Evolutionary conservation across 257 asterid species (phyloP).

Genomic region (Agastache rugosa): DNA sequence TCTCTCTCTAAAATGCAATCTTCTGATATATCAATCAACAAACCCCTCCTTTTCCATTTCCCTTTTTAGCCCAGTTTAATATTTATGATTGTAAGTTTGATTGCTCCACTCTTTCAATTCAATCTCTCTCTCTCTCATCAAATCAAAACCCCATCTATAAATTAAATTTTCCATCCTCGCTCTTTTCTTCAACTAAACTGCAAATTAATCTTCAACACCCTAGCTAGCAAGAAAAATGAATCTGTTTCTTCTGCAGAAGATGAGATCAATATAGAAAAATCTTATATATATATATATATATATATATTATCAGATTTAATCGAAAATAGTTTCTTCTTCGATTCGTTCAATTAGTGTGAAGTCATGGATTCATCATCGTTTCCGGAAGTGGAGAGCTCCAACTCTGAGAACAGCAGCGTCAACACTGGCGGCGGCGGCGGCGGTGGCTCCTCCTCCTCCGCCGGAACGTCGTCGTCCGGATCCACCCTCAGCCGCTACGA

Average conservation of each 20-base stretch:
- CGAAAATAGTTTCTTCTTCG: too few species aligned
- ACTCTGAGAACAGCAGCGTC: constrained; percentile 50
- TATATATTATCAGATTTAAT: too few species aligned
- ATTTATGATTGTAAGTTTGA: constrained; percentile 28
- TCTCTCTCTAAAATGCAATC: constrained; percentile 61
- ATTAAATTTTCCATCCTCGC: not conserved
- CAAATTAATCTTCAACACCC: constrained; percentile 34
- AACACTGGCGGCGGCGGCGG: constrained; percentile 26
- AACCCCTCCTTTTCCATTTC: constrained; percentile 38
- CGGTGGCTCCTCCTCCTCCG: constrained; percentile 25
- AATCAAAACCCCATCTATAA: constrained; percentile 25
- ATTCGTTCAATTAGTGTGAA: too few species aligned
- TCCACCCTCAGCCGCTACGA: constrained; percentile 78
- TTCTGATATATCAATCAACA: constrained; percentile 55
- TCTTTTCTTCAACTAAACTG: not conserved
- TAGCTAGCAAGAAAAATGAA: constrained; percentile 29
- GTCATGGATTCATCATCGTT: constrained; percentile 54
- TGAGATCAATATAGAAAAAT: too few species aligned
- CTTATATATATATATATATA: too few species aligned
- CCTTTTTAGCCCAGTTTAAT: constrained; percentile 34
- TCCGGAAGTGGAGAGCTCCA: constrained; percentile 58
- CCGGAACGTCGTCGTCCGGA: constrained; percentile 38
- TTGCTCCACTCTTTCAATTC: constrained; percentile 1
- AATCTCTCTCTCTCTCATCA: not conserved
- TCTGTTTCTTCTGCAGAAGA: not conserved